Evolutionary conservation across 345 rosid genomes (phyloP).

Genomic region (Brassica carinata): DNA sequence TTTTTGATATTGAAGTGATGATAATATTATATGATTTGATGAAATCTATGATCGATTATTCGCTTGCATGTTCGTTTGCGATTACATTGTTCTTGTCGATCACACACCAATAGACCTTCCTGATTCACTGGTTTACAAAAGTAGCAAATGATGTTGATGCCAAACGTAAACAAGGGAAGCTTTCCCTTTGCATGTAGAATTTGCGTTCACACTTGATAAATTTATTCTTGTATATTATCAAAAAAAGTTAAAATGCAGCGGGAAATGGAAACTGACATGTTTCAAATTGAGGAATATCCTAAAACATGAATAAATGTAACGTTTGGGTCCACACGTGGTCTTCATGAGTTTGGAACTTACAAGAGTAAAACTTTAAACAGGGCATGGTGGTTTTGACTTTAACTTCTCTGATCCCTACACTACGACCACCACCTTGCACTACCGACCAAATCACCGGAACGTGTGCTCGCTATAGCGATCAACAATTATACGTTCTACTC

Average conservation of each 20-base stretch:
- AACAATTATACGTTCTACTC: conserved; percentile 52
- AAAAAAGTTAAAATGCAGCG: not conserved
- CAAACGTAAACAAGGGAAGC: not conserved
- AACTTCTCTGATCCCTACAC: conserved; percentile 68
- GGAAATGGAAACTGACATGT: not conserved
- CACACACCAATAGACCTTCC: not conserved
- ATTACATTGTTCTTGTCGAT: not conserved
- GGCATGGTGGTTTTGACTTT: conserved; percentile 72
- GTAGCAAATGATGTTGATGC: not conserved
- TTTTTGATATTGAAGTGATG: not conserved
- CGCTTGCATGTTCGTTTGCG: not conserved
- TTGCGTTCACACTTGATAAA: not conserved
- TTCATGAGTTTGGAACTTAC: not conserved
- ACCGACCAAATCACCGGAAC: conserved; percentile 8
- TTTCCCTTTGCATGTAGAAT: not conserved
- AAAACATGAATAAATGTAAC: not conserved
- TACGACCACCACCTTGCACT: conserved; percentile 67
- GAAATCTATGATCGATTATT: not conserved
- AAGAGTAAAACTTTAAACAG: conserved; percentile 40
- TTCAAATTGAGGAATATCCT: not conserved
- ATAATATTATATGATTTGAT: not conserved
- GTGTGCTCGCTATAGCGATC: conserved; percentile 41
- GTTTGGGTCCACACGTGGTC: not conserved
- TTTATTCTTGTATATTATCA: not conserved
- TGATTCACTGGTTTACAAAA: not conserved